Evolutionary conservation across 2,329 filamentous ascomycete species (phyloP).

Genomic region (Pezicula radicicola): DNA sequence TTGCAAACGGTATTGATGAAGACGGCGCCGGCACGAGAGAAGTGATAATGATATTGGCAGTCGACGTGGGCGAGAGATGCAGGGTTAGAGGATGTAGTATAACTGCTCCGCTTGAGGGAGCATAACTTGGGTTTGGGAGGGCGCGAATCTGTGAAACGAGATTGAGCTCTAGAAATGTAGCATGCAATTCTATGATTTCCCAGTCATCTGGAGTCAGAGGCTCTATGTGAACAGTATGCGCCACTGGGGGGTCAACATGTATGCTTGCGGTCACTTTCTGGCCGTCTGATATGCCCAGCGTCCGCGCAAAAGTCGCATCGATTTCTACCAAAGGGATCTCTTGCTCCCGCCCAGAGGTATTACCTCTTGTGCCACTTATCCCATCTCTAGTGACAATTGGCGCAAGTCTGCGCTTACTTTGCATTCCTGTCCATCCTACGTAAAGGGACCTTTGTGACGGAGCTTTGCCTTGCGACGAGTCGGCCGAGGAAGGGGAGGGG

Average conservation of each 20-base stretch:
- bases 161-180: constrained; percentile 92
- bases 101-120: constrained; percentile 45
- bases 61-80: constrained; percentile 92
- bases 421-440: constrained; percentile 96
- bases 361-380: constrained; percentile 55
- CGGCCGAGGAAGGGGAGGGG: constrained; percentile 44
- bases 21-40: constrained; percentile 75
- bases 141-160: constrained; percentile 90
- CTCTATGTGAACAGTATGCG: constrained; percentile 95
- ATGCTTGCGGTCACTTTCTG: constrained; percentile 71
- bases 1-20: constrained; percentile 74
- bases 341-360: constrained; percentile 63
- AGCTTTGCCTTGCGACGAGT: constrained; percentile 41
- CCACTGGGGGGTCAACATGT: constrained; percentile 85
- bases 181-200: constrained; percentile 98
- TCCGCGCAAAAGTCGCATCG: constrained; percentile 77
- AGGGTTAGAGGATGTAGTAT: constrained; percentile 79
- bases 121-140: constrained; percentile 78
- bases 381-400: constrained; percentile 74
- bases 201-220: constrained; percentile 93
- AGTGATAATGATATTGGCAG: constrained; percentile 83
- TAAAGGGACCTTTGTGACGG: constrained; percentile 69
- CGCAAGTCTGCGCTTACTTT: constrained; percentile 78
- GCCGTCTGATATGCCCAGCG: constrained; percentile 75
- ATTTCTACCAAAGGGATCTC: constrained; percentile 79